These are phyloP conservation scores for Iberis pinnata DNA, from an alignment of 345 rosid genomes.

Conservation along the genomic window DNA sequence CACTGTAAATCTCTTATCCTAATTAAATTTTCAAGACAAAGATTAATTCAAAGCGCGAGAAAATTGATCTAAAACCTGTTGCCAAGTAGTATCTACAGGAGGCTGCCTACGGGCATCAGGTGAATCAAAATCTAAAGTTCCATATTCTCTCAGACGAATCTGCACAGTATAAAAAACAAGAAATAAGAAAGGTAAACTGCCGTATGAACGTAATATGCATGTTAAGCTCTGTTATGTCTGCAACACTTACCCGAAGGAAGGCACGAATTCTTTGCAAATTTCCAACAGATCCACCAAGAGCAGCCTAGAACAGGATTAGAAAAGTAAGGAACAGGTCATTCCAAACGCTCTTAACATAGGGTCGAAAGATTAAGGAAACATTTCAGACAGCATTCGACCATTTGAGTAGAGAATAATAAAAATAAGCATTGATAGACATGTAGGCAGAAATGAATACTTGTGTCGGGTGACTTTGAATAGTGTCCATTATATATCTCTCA, in stretches of 20 bases:
- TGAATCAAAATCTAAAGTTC: conserved; percentile 83
- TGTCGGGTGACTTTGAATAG: conserved; percentile 87
- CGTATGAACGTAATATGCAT: conserved; percentile 10
- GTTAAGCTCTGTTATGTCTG: conserved; percentile 12
- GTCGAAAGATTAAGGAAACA: background rate
- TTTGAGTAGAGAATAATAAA: conserved; percentile 13
- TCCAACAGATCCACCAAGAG: conserved; percentile 98
- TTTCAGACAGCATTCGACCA: conserved; percentile 9
- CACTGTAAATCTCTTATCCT: conserved; percentile 4
- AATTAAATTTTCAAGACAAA: background rate
- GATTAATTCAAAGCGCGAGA: conserved; percentile 1
- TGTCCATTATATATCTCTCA: conserved; percentile 86
- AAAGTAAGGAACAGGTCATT: conserved; percentile 19
- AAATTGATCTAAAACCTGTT: conserved; percentile 58
- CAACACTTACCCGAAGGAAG: conserved; percentile 82
- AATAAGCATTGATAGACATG: conserved; percentile 1
- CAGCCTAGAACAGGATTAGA: conserved; percentile 49
- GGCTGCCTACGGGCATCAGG: conserved; percentile 90
- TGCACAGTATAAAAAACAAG: conserved; percentile 29
- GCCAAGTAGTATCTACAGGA: conserved; percentile 98
- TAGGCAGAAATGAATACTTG: conserved; percentile 48
- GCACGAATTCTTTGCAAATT: conserved; percentile 89
- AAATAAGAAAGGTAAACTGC: conserved; percentile 13
- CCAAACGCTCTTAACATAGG: conserved; percentile 17
- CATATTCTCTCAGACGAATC: conserved; percentile 95